Evolutionary conservation across 1,284 basidiomycete genomes (phyloP).

Genomic region (Boletus chippewaensis): DNA sequence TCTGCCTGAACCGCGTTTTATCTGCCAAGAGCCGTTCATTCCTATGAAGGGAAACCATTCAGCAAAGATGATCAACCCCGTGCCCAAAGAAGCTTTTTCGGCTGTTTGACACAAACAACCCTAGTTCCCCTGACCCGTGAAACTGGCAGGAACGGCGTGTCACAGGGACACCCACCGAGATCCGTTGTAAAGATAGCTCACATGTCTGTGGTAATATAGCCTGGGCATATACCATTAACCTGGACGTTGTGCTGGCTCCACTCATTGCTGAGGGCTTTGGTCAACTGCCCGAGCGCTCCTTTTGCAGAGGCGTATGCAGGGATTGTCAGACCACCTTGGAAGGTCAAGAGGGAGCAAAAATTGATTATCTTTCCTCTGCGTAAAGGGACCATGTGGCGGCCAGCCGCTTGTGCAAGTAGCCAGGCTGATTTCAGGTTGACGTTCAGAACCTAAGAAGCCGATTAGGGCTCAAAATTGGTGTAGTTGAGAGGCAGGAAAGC

Average conservation of each 20-base stretch:
- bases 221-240: slow-evolving; percentile 87
- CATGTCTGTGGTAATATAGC: slow-evolving; percentile 91
- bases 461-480: slow-evolving; percentile 15
- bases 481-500: slow-evolving; percentile 10
- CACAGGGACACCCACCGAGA: slow-evolving; percentile 2
- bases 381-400: slow-evolving; percentile 71
- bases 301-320: slow-evolving; percentile 92
- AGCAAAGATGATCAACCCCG: slow-evolving; percentile 18
- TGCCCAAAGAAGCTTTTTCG: not conserved
- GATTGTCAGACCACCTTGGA: slow-evolving; percentile 75
- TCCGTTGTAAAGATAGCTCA: slow-evolving; percentile 33
- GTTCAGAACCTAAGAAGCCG: slow-evolving; percentile 53
- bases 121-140: slow-evolving; percentile 6
- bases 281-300: slow-evolving; percentile 79
- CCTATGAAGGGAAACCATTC: slow-evolving; percentile 38
- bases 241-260: slow-evolving; percentile 82
- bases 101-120: slow-evolving; percentile 4
- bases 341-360: slow-evolving; percentile 72
- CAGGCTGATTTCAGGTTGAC: slow-evolving; percentile 77
- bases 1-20: slow-evolving; percentile 74
- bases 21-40: slow-evolving; percentile 75
- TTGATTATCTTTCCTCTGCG: slow-evolving; percentile 79
- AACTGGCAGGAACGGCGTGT: slow-evolving; percentile 2
- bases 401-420: slow-evolving; percentile 71
- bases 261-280: slow-evolving; percentile 56